phyloP scores from a whole-genome alignment of 176 grass and related monocot genomes.

The Oryza nivara region DNA sequence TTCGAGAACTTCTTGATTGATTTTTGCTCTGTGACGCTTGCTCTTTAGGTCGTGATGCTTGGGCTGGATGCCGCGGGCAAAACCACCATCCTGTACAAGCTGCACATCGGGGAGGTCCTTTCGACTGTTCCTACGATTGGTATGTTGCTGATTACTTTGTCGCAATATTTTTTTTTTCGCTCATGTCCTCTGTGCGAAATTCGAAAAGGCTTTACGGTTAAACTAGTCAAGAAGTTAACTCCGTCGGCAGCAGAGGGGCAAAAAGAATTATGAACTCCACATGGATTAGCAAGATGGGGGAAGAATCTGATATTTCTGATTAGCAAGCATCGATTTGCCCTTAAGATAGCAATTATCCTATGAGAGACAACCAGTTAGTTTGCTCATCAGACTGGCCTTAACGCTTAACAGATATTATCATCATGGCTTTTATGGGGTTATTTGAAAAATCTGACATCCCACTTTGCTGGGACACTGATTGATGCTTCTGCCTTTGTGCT shows the following conservation, averaged over 20 bases:
- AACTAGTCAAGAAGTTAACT: neutral
- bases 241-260: neutral
- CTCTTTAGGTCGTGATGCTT: conserved; percentile 77
- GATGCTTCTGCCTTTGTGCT: conserved; percentile 12
- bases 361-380: conserved; percentile 3
- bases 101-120: conserved; percentile 84
- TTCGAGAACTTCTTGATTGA: neutral
- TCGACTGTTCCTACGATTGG: conserved; percentile 82
- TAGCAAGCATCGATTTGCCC: neutral
- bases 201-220: conserved; percentile 7
- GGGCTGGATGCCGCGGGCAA: conserved; percentile 78
- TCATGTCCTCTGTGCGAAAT: neutral
- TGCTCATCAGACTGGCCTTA: conserved; percentile 12
- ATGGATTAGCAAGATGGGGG: neutral
- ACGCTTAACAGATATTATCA: neutral
- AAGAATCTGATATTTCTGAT: neutral
- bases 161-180: neutral
- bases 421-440: neutral
- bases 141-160: conserved; percentile 31
- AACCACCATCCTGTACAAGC: conserved; percentile 79
- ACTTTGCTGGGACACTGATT: neutral
- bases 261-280: neutral
- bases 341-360: neutral
- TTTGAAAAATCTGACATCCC: neutral
- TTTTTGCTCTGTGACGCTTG: neutral